These are phyloP conservation scores for Stephania yunnanensis DNA, from an alignment of 164 flowering plant genomes.

Conservation along the genomic window DNA sequence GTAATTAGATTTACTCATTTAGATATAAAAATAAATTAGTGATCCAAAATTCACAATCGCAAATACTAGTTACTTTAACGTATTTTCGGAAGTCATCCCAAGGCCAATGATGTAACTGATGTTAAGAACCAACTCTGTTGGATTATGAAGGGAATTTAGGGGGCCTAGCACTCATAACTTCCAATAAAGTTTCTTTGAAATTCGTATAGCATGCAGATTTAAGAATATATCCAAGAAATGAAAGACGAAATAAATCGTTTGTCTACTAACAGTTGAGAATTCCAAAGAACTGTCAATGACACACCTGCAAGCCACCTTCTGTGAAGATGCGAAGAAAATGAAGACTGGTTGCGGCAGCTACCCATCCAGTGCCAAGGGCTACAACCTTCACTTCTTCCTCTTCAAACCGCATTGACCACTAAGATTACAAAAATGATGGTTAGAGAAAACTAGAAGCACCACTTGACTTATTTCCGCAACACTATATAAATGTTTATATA, in stretches of 20 bases:
- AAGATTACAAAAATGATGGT: constrained; percentile 20
- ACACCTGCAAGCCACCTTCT: constrained; percentile 98
- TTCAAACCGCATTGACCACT: constrained; percentile 99
- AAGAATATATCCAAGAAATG: not conserved
- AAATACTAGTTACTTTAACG: not conserved
- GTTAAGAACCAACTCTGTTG: not conserved
- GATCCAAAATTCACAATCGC: not conserved
- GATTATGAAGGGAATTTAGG: not conserved
- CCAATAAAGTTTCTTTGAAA: not conserved
- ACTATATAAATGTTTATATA: too few species aligned
- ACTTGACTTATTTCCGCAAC: not conserved
- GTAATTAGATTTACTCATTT: not conserved
- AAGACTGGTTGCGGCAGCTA: constrained; percentile 84
- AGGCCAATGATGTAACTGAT: not conserved
- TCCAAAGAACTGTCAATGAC: not conserved
- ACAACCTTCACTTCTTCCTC: constrained; percentile 93
- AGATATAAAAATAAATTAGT: not conserved
- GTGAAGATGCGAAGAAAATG: constrained; percentile 87
- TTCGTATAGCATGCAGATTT: not conserved
- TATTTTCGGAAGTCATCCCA: not conserved
- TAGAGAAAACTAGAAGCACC: constrained; percentile 12
- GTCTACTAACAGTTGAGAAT: not conserved
- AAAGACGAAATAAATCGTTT: not conserved
- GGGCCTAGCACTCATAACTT: not conserved
- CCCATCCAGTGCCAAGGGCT: constrained; percentile 86